Evolutionary conservation across 2,329 filamentous ascomycete species (phyloP).

Genomic region (Bipolaris gigantea): DNA sequence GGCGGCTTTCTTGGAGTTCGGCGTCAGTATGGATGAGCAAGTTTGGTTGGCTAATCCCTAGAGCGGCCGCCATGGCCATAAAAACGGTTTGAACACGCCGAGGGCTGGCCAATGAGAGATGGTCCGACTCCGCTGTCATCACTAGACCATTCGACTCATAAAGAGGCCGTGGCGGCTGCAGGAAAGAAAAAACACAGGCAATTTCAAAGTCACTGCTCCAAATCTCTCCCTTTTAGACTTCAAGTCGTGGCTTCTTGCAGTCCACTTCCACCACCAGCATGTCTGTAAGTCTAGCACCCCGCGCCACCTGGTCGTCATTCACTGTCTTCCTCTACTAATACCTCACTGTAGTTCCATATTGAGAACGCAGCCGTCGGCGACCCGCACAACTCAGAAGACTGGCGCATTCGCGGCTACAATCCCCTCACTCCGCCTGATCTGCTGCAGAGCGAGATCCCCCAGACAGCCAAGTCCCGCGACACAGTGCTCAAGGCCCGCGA

Average conservation of each 20-base stretch:
- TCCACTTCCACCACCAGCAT: slow-evolving; percentile 13
- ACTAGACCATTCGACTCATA: slow-evolving; percentile 34
- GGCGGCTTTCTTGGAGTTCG: no score
- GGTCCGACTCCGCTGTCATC: slow-evolving; percentile 27
- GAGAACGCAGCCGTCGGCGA: slow-evolving; percentile 55
- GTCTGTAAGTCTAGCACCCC: slow-evolving; percentile 27
- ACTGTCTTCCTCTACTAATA: background rate
- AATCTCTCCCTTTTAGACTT: background rate
- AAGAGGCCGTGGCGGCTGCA: slow-evolving; percentile 16
- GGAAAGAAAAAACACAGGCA: slow-evolving; percentile 8
- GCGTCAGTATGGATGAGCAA: no score
- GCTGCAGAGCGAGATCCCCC: slow-evolving; percentile 87
- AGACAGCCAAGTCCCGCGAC: slow-evolving; percentile 53
- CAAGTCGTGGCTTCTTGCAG: background rate
- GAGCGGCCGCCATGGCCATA: slow-evolving; percentile 8
- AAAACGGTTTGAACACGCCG: slow-evolving; percentile 14
- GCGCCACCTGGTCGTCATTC: background rate
- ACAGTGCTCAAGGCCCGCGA: slow-evolving; percentile 63
- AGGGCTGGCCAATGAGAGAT: slow-evolving; percentile 28
- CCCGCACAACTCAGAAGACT: slow-evolving; percentile 54
- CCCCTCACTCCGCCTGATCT: slow-evolving; percentile 90
- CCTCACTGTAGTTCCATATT: slow-evolving; percentile 50
- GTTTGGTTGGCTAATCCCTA: no score
- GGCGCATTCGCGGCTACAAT: slow-evolving; percentile 77
- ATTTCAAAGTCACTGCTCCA: background rate